Conservation (phyloP, 257 asterid genomes). For the Capsicum pubescens region DNA sequence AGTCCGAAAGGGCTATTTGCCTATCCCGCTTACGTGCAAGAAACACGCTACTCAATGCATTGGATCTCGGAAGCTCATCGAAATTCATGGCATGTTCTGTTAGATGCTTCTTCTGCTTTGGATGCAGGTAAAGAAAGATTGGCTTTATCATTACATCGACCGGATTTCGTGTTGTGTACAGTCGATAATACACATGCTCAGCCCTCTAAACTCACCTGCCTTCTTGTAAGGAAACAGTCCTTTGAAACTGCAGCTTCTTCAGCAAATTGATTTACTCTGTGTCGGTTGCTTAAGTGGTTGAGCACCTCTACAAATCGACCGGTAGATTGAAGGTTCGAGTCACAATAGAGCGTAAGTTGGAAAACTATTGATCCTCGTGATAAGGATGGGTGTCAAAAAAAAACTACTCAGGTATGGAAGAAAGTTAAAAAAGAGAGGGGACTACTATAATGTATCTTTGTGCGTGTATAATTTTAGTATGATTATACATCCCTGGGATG, state of each 20-base stretch:
- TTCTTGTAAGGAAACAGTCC: slow-evolving; percentile 67
- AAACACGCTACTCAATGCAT: slow-evolving; percentile 68
- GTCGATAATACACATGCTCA: slow-evolving; percentile 56
- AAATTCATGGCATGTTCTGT: slow-evolving; percentile 74
- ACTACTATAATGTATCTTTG: not conserved
- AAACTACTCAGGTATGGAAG: not conserved
- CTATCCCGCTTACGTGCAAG: slow-evolving; percentile 52
- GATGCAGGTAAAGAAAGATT: slow-evolving; percentile 56
- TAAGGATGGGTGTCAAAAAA: not conserved
- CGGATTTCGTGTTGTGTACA: slow-evolving; percentile 64
- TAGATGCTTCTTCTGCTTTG: slow-evolving; percentile 54
- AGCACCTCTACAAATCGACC: too few species aligned
- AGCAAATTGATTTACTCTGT: slow-evolving; percentile 26
- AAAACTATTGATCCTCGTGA: not conserved
- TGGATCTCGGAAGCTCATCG: slow-evolving; percentile 89
- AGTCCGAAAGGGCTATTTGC: slow-evolving; percentile 74
- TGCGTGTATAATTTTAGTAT: not conserved
- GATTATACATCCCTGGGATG: not conserved
- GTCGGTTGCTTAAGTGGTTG: too few species aligned
- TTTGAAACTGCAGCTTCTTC: slow-evolving; percentile 55
- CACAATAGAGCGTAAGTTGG: not conserved
- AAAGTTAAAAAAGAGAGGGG: not conserved
- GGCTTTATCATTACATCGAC: slow-evolving; percentile 66
- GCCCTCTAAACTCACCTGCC: slow-evolving; percentile 63
- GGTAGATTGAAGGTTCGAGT: not conserved